Conservation (phyloP, 2,329 filamentous ascomycete species). For the Exserohilum turcica region DNA sequence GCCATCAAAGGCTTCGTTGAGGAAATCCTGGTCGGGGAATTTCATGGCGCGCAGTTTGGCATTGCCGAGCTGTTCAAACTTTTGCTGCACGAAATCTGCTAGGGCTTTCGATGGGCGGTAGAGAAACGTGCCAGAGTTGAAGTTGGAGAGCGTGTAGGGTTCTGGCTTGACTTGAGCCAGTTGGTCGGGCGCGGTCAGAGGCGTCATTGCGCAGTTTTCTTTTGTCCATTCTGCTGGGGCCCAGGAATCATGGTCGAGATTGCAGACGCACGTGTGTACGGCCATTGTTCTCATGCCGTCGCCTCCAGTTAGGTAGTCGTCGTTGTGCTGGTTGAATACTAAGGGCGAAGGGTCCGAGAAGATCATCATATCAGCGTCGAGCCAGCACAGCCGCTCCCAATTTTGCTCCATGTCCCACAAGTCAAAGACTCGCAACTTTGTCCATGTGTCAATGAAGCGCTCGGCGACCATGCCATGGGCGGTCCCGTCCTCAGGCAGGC, state of each 20-base stretch:
- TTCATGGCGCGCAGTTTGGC: conserved; percentile 50
- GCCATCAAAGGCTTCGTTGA: conserved; percentile 55
- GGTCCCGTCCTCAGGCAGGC: conserved; percentile 41
- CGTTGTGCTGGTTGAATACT: conserved; percentile 52
- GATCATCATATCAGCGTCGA: conserved; percentile 60
- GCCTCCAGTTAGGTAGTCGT: conserved; percentile 28
- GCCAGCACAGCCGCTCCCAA: conserved; percentile 53
- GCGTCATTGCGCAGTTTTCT: conserved; percentile 57
- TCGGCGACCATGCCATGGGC: conserved; percentile 53
- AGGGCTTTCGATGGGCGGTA: conserved; percentile 52
- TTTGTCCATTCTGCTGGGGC: conserved; percentile 56
- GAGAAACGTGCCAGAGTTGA: conserved; percentile 60
- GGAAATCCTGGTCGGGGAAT: conserved; percentile 61
- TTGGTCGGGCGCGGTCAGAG: conserved; percentile 40
- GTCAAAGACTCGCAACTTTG: conserved; percentile 61
- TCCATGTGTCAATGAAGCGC: conserved; percentile 61
- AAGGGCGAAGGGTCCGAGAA: conserved; percentile 47
- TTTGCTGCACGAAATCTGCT: conserved; percentile 48
- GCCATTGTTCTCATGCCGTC: conserved; percentile 51
- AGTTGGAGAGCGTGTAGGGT: conserved; percentile 50
- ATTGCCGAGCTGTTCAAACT: conserved; percentile 48
- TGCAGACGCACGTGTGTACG: conserved; percentile 60
- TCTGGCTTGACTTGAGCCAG: conserved; percentile 43
- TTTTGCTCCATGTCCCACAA: conserved; percentile 32
- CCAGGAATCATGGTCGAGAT: conserved; percentile 57